Evolutionary conservation across 208 protist genomes (phyloP).

Genomic region (Trypanosoma cruzi): DNA sequence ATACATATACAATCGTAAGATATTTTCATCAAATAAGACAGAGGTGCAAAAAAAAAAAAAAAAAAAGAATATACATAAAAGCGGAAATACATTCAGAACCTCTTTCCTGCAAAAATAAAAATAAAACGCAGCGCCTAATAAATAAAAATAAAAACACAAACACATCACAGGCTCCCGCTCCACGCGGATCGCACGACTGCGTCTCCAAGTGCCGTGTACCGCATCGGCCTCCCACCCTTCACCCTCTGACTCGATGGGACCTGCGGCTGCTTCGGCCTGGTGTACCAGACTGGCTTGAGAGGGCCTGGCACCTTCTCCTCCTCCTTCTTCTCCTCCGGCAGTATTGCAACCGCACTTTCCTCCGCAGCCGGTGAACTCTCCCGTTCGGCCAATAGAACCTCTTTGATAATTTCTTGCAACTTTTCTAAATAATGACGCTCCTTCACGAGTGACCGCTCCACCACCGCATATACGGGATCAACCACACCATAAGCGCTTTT

Average conservation of each 20-base stretch:
- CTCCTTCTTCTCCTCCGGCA: not conserved
- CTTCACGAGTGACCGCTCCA: not conserved
- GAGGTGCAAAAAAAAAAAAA: not conserved
- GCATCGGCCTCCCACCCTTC: not conserved
- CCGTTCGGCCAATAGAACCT: not conserved
- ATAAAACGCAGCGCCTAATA: no score
- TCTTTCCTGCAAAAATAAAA: no score
- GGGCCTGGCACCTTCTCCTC: no score
- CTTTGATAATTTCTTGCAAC: not conserved
- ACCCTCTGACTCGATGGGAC: not conserved
- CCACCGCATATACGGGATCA: not conserved
- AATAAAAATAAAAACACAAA: not conserved
- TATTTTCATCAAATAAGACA: not conserved
- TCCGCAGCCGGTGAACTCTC: not conserved
- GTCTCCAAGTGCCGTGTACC: not conserved
- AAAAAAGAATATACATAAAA: no score
- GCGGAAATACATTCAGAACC: no score
- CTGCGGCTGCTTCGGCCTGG: not conserved
- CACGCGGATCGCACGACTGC: slow-evolving; percentile 1
- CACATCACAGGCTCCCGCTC: not conserved
- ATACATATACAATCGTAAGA: slow-evolving; percentile 10
- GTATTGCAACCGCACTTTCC: not conserved
- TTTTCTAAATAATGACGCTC: not conserved
- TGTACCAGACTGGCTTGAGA: not conserved
- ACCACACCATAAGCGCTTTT: no score